phyloP scores from a whole-genome alignment of 1,284 basidiomycete species.

The Golubevia sp. region DNA sequence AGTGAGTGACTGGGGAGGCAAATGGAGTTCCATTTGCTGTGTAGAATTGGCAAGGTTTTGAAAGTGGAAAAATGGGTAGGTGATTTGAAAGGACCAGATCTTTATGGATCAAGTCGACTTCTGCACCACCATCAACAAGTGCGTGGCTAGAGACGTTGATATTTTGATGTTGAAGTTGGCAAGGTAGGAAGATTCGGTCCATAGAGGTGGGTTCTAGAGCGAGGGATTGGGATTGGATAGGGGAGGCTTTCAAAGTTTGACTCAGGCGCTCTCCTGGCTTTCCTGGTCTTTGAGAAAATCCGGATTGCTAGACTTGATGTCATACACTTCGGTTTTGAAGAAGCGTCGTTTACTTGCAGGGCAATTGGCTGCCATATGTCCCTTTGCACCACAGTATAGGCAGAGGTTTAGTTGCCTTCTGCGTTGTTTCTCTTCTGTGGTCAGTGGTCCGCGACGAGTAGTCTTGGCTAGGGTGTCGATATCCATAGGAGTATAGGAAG shows the following conservation, averaged over 20 bases:
- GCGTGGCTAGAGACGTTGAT: constrained; percentile 4
- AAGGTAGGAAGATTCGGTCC: neutral
- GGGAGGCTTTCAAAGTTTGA: neutral
- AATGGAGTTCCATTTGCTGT: constrained; percentile 1
- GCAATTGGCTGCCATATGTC: neutral
- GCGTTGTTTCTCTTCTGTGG: neutral
- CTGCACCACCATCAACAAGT: constrained; percentile 4
- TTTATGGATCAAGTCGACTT: constrained; percentile 5
- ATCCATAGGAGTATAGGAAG: neutral
- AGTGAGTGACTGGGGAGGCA: constrained; percentile 2
- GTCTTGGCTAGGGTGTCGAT: neutral
- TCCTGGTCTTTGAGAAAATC: too few species aligned
- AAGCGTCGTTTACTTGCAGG: neutral
- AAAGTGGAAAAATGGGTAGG: neutral
- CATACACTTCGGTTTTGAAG: constrained; percentile 1
- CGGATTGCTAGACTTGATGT: constrained; percentile 2
- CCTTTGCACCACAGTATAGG: constrained; percentile 2
- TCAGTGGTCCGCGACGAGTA: constrained; percentile 3
- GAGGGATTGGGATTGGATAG: neutral
- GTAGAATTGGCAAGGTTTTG: neutral
- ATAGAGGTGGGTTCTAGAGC: neutral
- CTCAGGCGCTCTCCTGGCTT: neutral
- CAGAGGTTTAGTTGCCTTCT: constrained; percentile 1
- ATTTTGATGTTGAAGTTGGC: neutral
- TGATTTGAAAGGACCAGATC: neutral